These are phyloP conservation scores for Ustilago vetiveriae DNA, from an alignment of 1,284 basidiomycete species.

Conservation along the genomic window DNA sequence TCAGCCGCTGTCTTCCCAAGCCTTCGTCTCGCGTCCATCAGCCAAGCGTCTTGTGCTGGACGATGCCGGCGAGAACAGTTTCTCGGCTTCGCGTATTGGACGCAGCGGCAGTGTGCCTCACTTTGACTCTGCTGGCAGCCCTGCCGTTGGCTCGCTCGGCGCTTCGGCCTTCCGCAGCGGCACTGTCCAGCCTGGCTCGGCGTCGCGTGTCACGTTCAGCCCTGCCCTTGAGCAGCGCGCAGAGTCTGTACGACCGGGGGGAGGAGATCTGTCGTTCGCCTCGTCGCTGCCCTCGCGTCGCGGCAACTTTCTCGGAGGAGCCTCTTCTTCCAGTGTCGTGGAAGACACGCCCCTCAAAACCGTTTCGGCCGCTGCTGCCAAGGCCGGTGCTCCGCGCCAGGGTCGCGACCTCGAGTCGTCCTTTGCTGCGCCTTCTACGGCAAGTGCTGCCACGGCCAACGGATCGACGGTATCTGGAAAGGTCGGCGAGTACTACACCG, in stretches of 20 bases:
- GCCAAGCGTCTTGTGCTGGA: slow-evolving; percentile 94
- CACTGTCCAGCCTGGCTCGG: slow-evolving; percentile 42
- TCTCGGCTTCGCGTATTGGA: slow-evolving; percentile 36
- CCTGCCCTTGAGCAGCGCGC: slow-evolving; percentile 57
- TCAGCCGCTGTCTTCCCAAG: slow-evolving; percentile 68
- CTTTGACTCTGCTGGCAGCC: slow-evolving; percentile 36
- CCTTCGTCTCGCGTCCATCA: slow-evolving; percentile 78
- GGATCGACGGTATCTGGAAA: slow-evolving; percentile 23
- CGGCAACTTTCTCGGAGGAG: slow-evolving; percentile 35
- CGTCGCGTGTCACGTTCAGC: slow-evolving; percentile 54
- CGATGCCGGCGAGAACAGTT: slow-evolving; percentile 49
- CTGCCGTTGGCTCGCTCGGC: slow-evolving; percentile 34
- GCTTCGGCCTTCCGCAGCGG: slow-evolving; percentile 44
- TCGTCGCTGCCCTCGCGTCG: slow-evolving; percentile 50
- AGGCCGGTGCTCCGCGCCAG: slow-evolving; percentile 38
- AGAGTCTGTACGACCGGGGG: slow-evolving; percentile 43
- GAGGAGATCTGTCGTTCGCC: slow-evolving; percentile 51
- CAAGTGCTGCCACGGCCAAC: slow-evolving; percentile 14
- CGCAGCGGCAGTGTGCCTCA: slow-evolving; percentile 48
- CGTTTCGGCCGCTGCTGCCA: slow-evolving; percentile 39
- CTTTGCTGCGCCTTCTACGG: slow-evolving; percentile 27
- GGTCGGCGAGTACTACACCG: slow-evolving; percentile 60
- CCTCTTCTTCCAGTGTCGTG: slow-evolving; percentile 31
- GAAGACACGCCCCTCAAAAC: slow-evolving; percentile 50
- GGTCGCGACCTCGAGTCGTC: slow-evolving; percentile 48